Percentiles rank a stretch among this genome's conserved stretches.
Evolutionary conservation across 139 green algal species (phyloP).

Genomic region (Limnomonas spitsbergensis): DNA sequence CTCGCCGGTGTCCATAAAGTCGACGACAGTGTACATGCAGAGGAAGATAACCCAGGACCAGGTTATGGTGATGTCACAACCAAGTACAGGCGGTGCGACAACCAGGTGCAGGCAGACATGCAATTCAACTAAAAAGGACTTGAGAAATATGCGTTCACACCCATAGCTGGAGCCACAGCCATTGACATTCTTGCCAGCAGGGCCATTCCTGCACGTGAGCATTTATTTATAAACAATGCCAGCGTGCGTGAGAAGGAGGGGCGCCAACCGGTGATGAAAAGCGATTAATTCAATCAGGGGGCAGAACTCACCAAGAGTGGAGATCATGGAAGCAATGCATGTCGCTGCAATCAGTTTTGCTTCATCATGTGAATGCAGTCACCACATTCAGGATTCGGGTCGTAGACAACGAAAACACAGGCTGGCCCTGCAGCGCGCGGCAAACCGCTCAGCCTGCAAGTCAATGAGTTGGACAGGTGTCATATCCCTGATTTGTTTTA

Average conservation of each 20-base stretch:
- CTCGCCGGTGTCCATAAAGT: background rate
- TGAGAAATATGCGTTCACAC: conserved; percentile 74
- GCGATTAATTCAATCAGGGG: background rate
- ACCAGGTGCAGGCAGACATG: background rate
- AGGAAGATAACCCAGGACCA: background rate
- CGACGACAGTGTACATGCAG: conserved; percentile 3
- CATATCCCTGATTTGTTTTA: too few relatives aligned
- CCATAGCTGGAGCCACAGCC: conserved; percentile 61
- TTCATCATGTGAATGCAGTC: conserved; percentile 11
- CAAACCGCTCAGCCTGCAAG: too few relatives aligned
- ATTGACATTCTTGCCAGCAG: background rate
- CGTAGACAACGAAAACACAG: too few relatives aligned
- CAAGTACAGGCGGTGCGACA: background rate
- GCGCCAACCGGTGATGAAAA: background rate
- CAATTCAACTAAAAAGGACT: background rate
- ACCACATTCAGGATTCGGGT: background rate
- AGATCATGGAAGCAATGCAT: conserved; percentile 33
- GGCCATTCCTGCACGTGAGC: background rate
- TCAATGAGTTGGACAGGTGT: too few relatives aligned
- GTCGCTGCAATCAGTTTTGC: conserved; percentile 20
- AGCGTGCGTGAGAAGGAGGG: background rate
- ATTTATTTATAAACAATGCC: background rate
- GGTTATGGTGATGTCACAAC: background rate
- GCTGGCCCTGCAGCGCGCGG: too few relatives aligned
- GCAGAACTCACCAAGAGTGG: conserved; percentile 4